A percentile compares a stretch with the other conserved stretches of the same genome.
Evolutionary conservation across 208 protist genomes (phyloP).

Genomic region (Naegleria gruberi): DNA sequence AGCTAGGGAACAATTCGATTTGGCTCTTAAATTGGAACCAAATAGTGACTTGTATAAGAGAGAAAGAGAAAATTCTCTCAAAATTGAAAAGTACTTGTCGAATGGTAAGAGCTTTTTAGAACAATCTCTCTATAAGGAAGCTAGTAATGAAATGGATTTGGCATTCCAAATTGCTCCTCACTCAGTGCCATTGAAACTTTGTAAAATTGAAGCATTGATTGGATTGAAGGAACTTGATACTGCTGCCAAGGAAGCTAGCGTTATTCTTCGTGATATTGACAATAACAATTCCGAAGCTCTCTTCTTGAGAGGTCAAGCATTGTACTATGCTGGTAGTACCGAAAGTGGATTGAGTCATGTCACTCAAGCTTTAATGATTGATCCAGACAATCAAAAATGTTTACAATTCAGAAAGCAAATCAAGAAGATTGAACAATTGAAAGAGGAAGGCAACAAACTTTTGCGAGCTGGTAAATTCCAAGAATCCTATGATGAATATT

Average conservation of each 20-base stretch:
- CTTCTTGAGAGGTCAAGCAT: conserved; percentile 6
- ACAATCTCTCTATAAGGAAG: conserved; percentile 46
- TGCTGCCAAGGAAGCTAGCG: conserved; percentile 36
- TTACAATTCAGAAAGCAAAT: conserved; percentile 18
- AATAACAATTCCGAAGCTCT: conserved; percentile 23
- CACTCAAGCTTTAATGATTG: neutral
- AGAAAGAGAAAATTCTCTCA: neutral
- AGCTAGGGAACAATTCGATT: neutral
- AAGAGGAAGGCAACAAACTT: conserved; percentile 61
- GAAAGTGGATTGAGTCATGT: conserved; percentile 21
- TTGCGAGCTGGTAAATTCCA: conserved; percentile 58
- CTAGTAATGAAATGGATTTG: conserved; percentile 33
- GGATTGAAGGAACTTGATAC: conserved; percentile 44
- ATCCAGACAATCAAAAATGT: conserved; percentile 23
- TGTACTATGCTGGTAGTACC: conserved; percentile 42
- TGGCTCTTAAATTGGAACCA: neutral
- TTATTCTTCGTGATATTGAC: conserved; percentile 23
- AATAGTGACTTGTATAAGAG: neutral
- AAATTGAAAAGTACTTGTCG: conserved; percentile 24
- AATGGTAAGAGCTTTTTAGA: conserved; percentile 49
- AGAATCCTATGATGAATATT: conserved; percentile 64
- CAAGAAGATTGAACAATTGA: conserved; percentile 28
- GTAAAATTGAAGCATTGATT: conserved; percentile 43
- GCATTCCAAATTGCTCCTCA: conserved; percentile 34
- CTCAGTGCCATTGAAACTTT: conserved; percentile 23